Evolutionary conservation across 805 yeast genomes (phyloP).

Genomic region (Ogataea populi-albae): DNA sequence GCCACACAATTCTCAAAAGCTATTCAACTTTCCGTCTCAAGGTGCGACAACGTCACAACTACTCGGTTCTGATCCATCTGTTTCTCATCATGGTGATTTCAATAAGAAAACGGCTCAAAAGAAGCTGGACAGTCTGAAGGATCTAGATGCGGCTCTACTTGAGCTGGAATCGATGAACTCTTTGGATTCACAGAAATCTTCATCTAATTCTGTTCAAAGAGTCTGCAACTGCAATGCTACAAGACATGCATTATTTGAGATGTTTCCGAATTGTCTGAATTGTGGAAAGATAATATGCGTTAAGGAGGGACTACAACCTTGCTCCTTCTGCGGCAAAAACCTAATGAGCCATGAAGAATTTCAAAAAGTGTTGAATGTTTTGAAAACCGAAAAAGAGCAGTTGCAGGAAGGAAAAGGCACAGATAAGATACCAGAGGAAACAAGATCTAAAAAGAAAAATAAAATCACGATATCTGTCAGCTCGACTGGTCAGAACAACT

Average conservation of each 20-base stretch:
- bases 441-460: conserved; percentile 35
- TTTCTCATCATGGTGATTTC: conserved; percentile 23
- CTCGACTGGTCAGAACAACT: conserved; percentile 62
- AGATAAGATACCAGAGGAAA: conserved; percentile 10
- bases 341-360: conserved; percentile 64
- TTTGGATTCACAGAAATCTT: conserved; percentile 5
- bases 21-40: conserved; percentile 14
- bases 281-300: conserved; percentile 94
- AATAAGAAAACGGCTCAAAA: conserved; percentile 38
- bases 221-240: conserved; percentile 83
- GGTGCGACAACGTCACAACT: conserved; percentile 48
- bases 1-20: conserved; percentile 6
- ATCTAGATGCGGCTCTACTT: conserved; percentile 46
- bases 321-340: conserved; percentile 75
- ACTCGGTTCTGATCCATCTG: conserved; percentile 38
- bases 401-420: conserved; percentile 31
- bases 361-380: conserved; percentile 48
- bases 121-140: conserved; percentile 50
- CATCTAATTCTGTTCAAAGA: conserved; percentile 17
- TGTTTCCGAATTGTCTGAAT: conserved; percentile 88
- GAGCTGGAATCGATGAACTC: conserved; percentile 38
- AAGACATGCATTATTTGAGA: conserved; percentile 81
- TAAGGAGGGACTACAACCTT: conserved; percentile 87
- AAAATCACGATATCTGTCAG: conserved; percentile 54
- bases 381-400: conserved; percentile 52